Base-by-base conservation (phyloP, 2,329 filamentous ascomycete genomes). In the Pseudogymnoascus sp. region DNA sequence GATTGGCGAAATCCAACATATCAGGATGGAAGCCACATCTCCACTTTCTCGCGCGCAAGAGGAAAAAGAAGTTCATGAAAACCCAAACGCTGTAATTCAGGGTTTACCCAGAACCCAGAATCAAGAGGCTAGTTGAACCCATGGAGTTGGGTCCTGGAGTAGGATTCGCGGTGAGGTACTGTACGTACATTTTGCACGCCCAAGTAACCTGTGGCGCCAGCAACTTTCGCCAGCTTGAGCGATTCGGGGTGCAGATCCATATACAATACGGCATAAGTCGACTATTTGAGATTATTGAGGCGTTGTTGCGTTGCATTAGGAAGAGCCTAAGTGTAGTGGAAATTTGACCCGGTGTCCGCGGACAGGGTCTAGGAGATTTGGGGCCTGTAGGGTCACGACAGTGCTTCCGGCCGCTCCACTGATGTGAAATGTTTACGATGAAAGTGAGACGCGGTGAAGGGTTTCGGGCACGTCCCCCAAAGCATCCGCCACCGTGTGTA, bases 241-340 rank as follows among this genome's bases (percentile, higher is more conserved):
- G 10, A 55, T 55, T 55, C 7, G 26, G 49, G 49, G 49, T 55
- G 49, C 49, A 55, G 49, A 55, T 55, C 49, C 29, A 55, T 33
- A 29, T 10, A 55, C 29, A 33, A 55, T 55, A 12, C 29, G 29
- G 49, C 29, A 55, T 19, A 55, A 55, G 49, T 55, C 49, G 49
- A 55, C 49, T 10, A 55, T 55, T 55, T 55, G 49, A 55, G 49
- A 55, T 55, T 55, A 6, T 55, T 21, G 49, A 55, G 49, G 49
- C 49, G 49, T 55, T 21, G 49, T 55, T 55, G 49, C 49, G 49
- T 55, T 55, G 49, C 49, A 55, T 55, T 55, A 55, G 49, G 49
- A 55, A 19, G 49, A 55, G 49, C 49, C 49, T 33, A 55, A 55
- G 49, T 55, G 49, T 55, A 19, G 49, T 33, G 49, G 49, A 55